phyloP scores from a whole-genome alignment of 1,284 basidiomycete species.

The Fomes fomentarius region DNA sequence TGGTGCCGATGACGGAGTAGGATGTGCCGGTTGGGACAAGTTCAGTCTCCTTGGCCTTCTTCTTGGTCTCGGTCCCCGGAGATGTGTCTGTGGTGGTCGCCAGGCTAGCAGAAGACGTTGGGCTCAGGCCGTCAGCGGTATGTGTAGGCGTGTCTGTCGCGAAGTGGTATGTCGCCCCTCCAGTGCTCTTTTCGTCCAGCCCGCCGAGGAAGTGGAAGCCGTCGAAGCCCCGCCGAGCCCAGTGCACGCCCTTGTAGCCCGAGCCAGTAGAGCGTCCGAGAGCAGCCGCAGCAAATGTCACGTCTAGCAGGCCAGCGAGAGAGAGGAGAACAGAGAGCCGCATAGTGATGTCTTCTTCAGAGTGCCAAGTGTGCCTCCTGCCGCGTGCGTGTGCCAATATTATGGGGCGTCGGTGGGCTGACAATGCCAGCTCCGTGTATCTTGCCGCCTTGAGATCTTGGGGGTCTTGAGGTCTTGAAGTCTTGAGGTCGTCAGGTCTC shows the following conservation, averaged over 20 bases:
- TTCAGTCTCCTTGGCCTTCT: conserved; percentile 5
- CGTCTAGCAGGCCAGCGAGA: conserved; percentile 8
- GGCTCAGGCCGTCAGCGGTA: neutral
- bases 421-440: no score
- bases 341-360: conserved; percentile 10
- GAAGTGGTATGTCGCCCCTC: neutral
- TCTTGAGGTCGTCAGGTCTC: no score
- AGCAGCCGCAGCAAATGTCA: conserved; percentile 8
- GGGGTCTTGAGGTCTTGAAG: neutral
- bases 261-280: neutral
- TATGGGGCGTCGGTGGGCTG: no score
- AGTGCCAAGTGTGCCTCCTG: no score
- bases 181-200: neutral
- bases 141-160: conserved; percentile 1
- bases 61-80: neutral
- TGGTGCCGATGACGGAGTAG: conserved; percentile 15
- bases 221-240: conserved; percentile 7
- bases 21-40: conserved; percentile 12
- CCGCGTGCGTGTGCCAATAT: no score
- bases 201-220: conserved; percentile 13
- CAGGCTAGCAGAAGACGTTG: neutral
- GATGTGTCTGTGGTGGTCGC: neutral
- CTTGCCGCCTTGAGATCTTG: no score
- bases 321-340: conserved; percentile 9
- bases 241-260: neutral